These are phyloP conservation scores for Pseudisothecium myosuroides DNA, from an alignment of 225 moss, liverwort and hornwort genomes.

Conservation along the genomic window DNA sequence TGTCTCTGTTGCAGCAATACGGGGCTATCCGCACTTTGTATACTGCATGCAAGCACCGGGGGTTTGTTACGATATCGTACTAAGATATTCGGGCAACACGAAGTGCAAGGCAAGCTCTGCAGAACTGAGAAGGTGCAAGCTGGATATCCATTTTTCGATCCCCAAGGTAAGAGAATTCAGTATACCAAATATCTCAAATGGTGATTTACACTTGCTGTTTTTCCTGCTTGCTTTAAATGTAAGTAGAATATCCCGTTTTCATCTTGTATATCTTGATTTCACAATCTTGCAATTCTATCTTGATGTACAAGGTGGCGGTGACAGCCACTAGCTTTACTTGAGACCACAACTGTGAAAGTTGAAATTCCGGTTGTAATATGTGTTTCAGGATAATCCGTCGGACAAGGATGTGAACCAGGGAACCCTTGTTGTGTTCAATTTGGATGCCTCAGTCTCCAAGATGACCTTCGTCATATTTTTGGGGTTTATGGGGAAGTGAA, in stretches of 20 bases:
- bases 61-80: conserved; percentile 98
- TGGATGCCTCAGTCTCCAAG: conserved; percentile 98
- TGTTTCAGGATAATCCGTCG: conserved; percentile 87
- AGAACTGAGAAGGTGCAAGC: conserved; percentile 86
- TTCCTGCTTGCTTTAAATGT: background rate
- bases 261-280: background rate
- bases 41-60: conserved; percentile 94
- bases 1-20: conserved; percentile 67
- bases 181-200: background rate
- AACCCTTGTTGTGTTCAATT: conserved; percentile 91
- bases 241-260: background rate
- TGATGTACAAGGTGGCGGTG: background rate
- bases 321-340: background rate
- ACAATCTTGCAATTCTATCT: background rate
- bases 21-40: conserved; percentile 94
- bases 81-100: conserved; percentile 95
- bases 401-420: conserved; percentile 99
- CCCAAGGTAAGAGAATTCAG: conserved; percentile 50
- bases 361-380: background rate
- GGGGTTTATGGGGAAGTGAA: conserved; percentile 98
- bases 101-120: conserved; percentile 97
- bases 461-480: conserved; percentile 93
- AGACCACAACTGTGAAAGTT: background rate
- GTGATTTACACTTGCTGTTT: background rate
- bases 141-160: conserved; percentile 98